Base-by-base conservation (phyloP, 129 eudicot genomes). In the Dittrichia graveolens region DNA sequence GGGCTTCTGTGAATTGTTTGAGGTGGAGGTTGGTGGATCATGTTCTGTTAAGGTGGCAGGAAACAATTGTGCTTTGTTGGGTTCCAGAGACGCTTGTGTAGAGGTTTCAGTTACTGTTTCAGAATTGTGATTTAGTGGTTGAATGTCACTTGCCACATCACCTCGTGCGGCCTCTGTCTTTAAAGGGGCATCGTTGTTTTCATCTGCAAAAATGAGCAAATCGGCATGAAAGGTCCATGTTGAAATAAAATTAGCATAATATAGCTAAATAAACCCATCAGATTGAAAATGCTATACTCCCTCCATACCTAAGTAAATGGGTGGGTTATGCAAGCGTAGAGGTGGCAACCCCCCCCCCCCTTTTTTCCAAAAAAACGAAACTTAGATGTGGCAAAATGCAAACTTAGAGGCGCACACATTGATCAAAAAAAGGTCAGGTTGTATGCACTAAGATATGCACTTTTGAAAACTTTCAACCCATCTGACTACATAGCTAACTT, bases 131-230 rank as follows among this genome's bases (percentile, higher is more conserved):
- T 13, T 7, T 24, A n/a, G 8, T 49, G 75, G 62, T 31, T 63
- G 73, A 18, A 48, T 66, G 67, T 67, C 42, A 39, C 65, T 71
- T 38, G 8, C 68, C 63, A 40, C 69, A 73, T 49, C 78, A 9
- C 10, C 14, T 5, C 12, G 41, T 15, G 58, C 37, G 43, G 77
- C 18, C 45, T 44, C 52, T 15, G 65, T 41, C 61, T 71, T 54
- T 64, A 15, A 7, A 50, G 65, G 37, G 34, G 77, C 16, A 78
- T 34, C 49, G 2, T 34, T 63, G 65, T 43, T 54, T 54, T 53
- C 73, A 18, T 78, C 82, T 78, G 77, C 77, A 37, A 62, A 62
- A 52, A 34, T 52, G 14, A 6, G 70, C 16, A 7, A 31, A 50
- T 19, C 8, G 34, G 38, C 5, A 50, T 19, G 71, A 49, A 59